These are phyloP conservation scores for Boletus huronensis DNA, from an alignment of 768 basidiomycete species.

Conservation along the genomic window DNA sequence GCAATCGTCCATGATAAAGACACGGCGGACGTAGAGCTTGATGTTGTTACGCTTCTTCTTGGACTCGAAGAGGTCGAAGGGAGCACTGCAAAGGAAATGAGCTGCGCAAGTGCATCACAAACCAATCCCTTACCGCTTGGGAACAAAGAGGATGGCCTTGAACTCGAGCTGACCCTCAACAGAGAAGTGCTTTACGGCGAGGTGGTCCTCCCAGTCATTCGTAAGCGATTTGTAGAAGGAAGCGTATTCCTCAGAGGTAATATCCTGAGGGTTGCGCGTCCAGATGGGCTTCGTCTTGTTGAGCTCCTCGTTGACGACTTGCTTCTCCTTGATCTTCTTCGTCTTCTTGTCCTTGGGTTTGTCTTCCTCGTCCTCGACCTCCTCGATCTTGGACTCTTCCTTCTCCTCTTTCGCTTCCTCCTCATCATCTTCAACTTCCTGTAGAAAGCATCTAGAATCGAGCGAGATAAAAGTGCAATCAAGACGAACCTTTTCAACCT, in stretches of 20 bases:
- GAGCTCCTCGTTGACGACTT: slow-evolving; percentile 91
- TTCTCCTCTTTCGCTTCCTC: slow-evolving; percentile 72
- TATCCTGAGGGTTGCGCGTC: slow-evolving; percentile 97
- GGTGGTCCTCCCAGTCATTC: slow-evolving; percentile 99
- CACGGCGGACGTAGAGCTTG: slow-evolving; percentile 99
- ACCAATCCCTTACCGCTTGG: slow-evolving; percentile 70
- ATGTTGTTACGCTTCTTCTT: slow-evolving; percentile 99
- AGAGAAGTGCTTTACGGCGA: slow-evolving; percentile 99
- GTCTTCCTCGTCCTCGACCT: slow-evolving; percentile 79
- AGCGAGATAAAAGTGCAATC: neutral
- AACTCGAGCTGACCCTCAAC: slow-evolving; percentile 99
- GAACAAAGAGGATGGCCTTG: slow-evolving; percentile 97
- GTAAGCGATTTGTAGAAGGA: slow-evolving; percentile 99
- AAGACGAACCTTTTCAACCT: slow-evolving; percentile 88
- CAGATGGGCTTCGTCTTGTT: slow-evolving; percentile 99
- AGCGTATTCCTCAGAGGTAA: slow-evolving; percentile 88
- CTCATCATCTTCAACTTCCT: slow-evolving; percentile 88
- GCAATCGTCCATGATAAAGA: slow-evolving; percentile 99
- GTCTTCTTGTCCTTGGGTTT: slow-evolving; percentile 89
- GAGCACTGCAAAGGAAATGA: slow-evolving; percentile 56
- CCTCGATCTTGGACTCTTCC: slow-evolving; percentile 75
- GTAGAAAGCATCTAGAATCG: slow-evolving; percentile 6
- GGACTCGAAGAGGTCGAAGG: slow-evolving; percentile 99
- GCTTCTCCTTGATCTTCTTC: slow-evolving; percentile 90
- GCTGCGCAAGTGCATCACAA: neutral